Evolutionary conservation across 2,329 filamentous ascomycete species (phyloP), one percentile per base, ranked within the genome.

Genomic region (Zymoseptoria crescenta): DNA sequence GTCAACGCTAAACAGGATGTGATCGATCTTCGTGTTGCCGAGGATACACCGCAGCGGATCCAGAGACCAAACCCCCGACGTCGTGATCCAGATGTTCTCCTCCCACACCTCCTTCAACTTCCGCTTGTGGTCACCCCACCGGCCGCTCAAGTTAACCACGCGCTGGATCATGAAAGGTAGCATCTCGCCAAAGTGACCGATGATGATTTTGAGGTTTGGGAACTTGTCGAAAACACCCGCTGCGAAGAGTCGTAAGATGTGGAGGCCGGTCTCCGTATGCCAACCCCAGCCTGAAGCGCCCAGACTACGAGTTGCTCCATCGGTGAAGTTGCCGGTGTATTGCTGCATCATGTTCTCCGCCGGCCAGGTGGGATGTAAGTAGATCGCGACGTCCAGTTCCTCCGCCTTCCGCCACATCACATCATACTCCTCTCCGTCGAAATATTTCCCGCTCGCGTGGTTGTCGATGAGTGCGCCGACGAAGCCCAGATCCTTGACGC

Each of bases 81-180:
- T 85, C 2, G 83, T 85, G 53, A 86, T 71, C 81, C 81, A 85
- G 21, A 85, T 72, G 59, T 85, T 85, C 62, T 77, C 64, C 8
- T 74, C 75, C 73, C 72, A 77, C 5, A 73, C 72, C 45, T 66
- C 71, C 27, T 69, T 65, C 51, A 84, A 76, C 2, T 73, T 67
- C 2, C 75, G 63, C 13, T 73, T 72, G 68, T 70, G 74, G 6
- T 69, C 64, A 10, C 68, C 68, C 59, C 70, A 72, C 6, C 68
- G 64, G 68, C 60, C 54, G 54, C 65, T 57, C 29, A 70, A 60
- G 45, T 67, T 64, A 41, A 69, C 59, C 48, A 79, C 75, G 1
- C 82, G 75, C 50, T 83, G 77, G 8, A 85, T 71, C 73, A 81
- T 77, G 63, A 81, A 84, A 0, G 83, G 82, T 0, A 86, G 68